Conservation (phyloP, 768 basidiomycete genomes). For the Pholiota conissans region DNA sequence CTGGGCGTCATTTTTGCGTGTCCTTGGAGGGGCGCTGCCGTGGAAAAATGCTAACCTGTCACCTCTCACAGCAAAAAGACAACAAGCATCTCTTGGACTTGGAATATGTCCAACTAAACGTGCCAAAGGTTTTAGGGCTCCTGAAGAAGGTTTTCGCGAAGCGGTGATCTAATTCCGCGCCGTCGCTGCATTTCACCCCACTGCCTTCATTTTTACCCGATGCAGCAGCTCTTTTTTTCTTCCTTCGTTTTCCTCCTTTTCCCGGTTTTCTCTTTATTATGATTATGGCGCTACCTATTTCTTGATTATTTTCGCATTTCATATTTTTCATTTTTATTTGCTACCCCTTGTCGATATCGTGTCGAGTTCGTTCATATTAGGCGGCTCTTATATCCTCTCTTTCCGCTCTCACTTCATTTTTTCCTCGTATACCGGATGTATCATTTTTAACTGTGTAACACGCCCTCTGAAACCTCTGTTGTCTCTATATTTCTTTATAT, state of each 20-base stretch:
- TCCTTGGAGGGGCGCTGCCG: not conserved
- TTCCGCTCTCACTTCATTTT: constrained; percentile 11
- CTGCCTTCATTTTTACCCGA: constrained; percentile 6
- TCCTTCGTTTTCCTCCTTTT: not conserved
- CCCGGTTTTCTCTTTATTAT: not conserved
- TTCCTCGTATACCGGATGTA: constrained; percentile 31
- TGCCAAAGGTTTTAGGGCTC: constrained; percentile 89
- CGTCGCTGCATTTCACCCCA: not conserved
- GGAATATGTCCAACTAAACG: constrained; percentile 97
- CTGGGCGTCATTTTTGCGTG: not conserved
- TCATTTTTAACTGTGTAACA: constrained; percentile 28
- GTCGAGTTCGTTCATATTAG: constrained; percentile 15
- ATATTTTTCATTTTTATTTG: constrained; percentile 11
- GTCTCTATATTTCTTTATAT: constrained; percentile 7
- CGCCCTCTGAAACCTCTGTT: constrained; percentile 14
- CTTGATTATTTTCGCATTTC: constrained; percentile 9
- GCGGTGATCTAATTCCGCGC: constrained; percentile 50
- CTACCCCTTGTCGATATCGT: constrained; percentile 15
- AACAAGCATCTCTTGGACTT: constrained; percentile 95
- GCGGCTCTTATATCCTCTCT: constrained; percentile 14
- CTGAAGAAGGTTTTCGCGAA: constrained; percentile 94
- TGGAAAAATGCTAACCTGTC: not conserved
- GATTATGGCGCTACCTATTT: constrained; percentile 12
- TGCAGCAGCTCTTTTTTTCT: not conserved
- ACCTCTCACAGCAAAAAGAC: constrained; percentile 87